Percentiles rank a stretch among this genome's conserved stretches.
phyloP scores from a whole-genome alignment of 257 asterid species.

The Nicotiana tabacum region DNA sequence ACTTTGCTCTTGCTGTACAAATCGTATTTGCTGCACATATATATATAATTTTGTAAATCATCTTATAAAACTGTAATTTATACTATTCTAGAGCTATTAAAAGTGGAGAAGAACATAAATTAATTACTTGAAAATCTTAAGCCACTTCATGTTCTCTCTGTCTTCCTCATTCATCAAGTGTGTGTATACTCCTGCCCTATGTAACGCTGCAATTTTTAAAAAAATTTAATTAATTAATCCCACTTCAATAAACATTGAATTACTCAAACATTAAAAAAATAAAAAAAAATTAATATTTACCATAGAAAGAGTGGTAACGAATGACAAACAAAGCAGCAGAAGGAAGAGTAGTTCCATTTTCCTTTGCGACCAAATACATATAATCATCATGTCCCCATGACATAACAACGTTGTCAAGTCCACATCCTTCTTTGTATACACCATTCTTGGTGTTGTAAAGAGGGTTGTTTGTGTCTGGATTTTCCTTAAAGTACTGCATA shows the following conservation, averaged over 20 bases:
- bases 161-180: constrained; percentile 2
- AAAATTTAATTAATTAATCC: too few relatives aligned
- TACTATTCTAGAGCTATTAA: not conserved
- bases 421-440: constrained; percentile 25
- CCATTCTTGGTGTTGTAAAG: constrained; percentile 22
- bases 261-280: too few relatives aligned
- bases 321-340: constrained; percentile 51
- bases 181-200: not conserved
- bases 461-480: constrained; percentile 22
- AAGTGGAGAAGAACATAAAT: not conserved
- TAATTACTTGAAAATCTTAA: not conserved
- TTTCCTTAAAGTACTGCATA: constrained; percentile 25
- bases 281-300: not conserved
- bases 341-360: constrained; percentile 38
- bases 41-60: not conserved
- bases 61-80: too few relatives aligned
- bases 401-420: constrained; percentile 32
- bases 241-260: not conserved
- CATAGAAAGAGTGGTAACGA: constrained; percentile 51
- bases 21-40: constrained; percentile 19
- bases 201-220: not conserved
- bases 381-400: constrained; percentile 47
- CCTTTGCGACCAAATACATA: constrained; percentile 22
- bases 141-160: constrained; percentile 7
- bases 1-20: constrained; percentile 16